Conservation (phyloP, 192 early-diverging fungal species). For the Diversispora epigaea region DNA sequence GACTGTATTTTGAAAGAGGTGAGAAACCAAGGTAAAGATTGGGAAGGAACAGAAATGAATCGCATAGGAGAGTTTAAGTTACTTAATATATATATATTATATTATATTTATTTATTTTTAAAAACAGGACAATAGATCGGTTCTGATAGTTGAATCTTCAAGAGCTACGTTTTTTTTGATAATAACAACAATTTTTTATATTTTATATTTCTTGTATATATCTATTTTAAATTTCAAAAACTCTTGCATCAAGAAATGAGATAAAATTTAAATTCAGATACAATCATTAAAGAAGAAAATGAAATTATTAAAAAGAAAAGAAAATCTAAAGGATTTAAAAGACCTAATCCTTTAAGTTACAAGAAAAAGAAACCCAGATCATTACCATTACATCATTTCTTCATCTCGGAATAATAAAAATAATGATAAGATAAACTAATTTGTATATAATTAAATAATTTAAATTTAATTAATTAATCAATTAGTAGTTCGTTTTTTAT, state of each 20-base stretch:
- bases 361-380: constrained; percentile 67
- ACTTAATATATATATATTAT: constrained; percentile 26
- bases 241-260: constrained; percentile 46
- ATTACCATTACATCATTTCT: background rate
- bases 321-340: constrained; percentile 72
- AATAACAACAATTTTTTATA: background rate
- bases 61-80: constrained; percentile 74
- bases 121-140: constrained; percentile 62
- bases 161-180: constrained; percentile 45
- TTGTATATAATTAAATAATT: too few relatives aligned
- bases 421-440: constrained; percentile 3
- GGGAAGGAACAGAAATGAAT: constrained; percentile 54
- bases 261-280: constrained; percentile 46
- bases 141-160: constrained; percentile 78
- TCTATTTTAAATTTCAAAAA: too few relatives aligned
- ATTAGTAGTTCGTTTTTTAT: too few relatives aligned
- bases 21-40: constrained; percentile 54
- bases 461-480: too few relatives aligned
- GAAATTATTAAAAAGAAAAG: constrained; percentile 43
- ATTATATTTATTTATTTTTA: background rate
- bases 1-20: constrained; percentile 79
- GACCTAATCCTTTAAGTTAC: constrained; percentile 82
- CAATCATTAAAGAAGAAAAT: constrained; percentile 40
- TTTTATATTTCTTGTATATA: background rate
- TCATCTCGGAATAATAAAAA: constrained; percentile 31